Evolutionary conservation across 75 land plant species (phyloP), one percentile per base, ranked within the genome.

Genomic region (Ceratopteris richardii): DNA sequence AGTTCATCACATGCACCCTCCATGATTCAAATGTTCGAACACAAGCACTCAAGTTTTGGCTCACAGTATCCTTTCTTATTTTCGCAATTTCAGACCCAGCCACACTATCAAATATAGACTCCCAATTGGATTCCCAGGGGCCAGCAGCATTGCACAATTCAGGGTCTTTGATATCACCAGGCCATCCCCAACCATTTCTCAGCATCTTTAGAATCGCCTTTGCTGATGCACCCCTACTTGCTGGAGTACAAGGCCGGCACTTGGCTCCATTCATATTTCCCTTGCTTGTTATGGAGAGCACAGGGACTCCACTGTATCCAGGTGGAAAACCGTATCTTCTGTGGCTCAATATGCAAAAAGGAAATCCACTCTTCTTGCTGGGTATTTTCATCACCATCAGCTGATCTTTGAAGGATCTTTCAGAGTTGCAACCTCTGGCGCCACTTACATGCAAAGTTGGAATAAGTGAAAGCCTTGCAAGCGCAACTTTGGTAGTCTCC

Each of bases 231-330:
- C 88, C 93, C 6, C 2, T 60, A 43, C 79, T 71, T 31, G 28
- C 79, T 1, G 89, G 70, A 53, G 18, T 65, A 74, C 97, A 92
- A 6, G 97, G 89, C 74, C 94, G 61, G 76, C 97, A 92, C 60
- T 92, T 88, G 36, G 89, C 80, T 44, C 97, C 97, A 63, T 87
- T 92, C n/a, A 92, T 60, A 40, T 75, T 63, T 11, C 93, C 94
- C 27, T 50, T 71, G 50, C 86, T 85, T 28, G 76, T 58, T 57
- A 92, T 44, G 18, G 94, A 58, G 28, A 77, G 73, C 69, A 92
- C 94, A 0, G 97, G 97, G 14, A 88, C 94, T 1, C 82, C 86
- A 54, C 58, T 73, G 21, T 37, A 21, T 14, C 25, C 47, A 20
- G 87, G 87, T 10, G 87, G 87, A 69, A 60, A 85, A 10, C 16